These are phyloP conservation scores for Alternaria novae-zelandiae DNA, from an alignment of 2,329 filamentous ascomycete species.

Conservation along the genomic window DNA sequence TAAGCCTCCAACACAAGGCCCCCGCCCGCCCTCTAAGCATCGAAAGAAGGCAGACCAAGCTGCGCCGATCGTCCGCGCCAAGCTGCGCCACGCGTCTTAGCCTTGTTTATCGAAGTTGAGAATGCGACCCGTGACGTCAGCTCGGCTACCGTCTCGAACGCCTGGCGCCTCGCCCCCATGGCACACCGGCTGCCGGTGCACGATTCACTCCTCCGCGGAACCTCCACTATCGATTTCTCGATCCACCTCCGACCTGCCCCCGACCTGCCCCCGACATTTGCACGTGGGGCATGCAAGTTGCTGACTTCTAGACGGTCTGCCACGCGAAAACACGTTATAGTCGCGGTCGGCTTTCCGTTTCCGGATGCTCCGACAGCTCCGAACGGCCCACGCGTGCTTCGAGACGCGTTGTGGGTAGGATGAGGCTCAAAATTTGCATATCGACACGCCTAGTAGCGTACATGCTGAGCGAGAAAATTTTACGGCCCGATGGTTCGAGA, in stretches of 20 bases:
- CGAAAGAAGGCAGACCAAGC: constrained; percentile 13
- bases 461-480: not conserved
- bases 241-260: constrained; percentile 3
- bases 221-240: constrained; percentile 3
- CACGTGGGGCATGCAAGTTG: not conserved
- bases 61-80: constrained; percentile 15
- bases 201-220: not conserved
- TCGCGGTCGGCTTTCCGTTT: not conserved
- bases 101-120: not conserved
- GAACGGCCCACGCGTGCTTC: not conserved
- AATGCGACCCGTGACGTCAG: constrained; percentile 15
- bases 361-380: not conserved
- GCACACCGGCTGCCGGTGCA: not conserved
- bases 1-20: constrained; percentile 7
- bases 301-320: not conserved
- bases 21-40: constrained; percentile 5
- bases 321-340: not conserved
- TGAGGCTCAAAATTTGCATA: constrained; percentile 1
- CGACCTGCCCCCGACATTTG: not conserved
- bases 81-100: constrained; percentile 17
- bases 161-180: constrained; percentile 1
- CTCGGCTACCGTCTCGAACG: not conserved
- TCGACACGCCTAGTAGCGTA: not conserved
- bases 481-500: not conserved
- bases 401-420: not conserved